These are phyloP conservation scores for Boletus reticulatus DNA, from an alignment of 768 basidiomycete species.

Conservation along the genomic window DNA sequence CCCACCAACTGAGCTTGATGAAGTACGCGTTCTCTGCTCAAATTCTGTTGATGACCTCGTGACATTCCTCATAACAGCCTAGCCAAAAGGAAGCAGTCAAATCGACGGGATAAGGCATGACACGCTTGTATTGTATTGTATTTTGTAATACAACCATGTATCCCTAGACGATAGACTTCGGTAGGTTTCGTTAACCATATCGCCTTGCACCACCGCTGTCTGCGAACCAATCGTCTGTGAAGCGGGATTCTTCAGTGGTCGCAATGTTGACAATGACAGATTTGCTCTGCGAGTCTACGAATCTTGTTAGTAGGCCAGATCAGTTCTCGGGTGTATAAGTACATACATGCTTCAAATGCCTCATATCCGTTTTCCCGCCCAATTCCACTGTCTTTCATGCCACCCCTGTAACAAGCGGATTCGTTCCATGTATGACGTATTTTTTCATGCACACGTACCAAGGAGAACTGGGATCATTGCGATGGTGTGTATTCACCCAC, in stretches of 20 bases:
- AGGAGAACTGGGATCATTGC: constrained; percentile 86
- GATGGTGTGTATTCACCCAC: constrained; percentile 89
- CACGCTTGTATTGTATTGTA: not conserved
- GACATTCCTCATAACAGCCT: constrained; percentile 31
- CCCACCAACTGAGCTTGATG: constrained; percentile 65
- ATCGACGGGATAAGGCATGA: constrained; percentile 38
- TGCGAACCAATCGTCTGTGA: constrained; percentile 77
- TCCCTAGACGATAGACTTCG: not conserved
- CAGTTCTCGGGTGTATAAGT: not conserved
- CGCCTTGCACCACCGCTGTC: constrained; percentile 50
- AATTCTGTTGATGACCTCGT: not conserved
- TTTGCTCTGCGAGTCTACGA: constrained; percentile 79
- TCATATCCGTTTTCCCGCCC: constrained; percentile 86
- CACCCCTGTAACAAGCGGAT: constrained; percentile 56
- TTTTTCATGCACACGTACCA: constrained; percentile 46
- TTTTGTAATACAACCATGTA: constrained; percentile 16
- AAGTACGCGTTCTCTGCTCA: constrained; percentile 41
- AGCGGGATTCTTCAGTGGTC: constrained; percentile 52
- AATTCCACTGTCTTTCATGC: constrained; percentile 88
- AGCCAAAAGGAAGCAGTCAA: constrained; percentile 55
- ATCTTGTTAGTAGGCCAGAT: constrained; percentile 2
- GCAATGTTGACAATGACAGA: constrained; percentile 78
- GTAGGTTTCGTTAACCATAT: constrained; percentile 51
- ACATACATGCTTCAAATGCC: constrained; percentile 73
- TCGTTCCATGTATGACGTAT: not conserved